These are phyloP conservation scores for Arthroderma uncinatum DNA, from an alignment of 2,329 filamentous ascomycete species.

Conservation along the genomic window DNA sequence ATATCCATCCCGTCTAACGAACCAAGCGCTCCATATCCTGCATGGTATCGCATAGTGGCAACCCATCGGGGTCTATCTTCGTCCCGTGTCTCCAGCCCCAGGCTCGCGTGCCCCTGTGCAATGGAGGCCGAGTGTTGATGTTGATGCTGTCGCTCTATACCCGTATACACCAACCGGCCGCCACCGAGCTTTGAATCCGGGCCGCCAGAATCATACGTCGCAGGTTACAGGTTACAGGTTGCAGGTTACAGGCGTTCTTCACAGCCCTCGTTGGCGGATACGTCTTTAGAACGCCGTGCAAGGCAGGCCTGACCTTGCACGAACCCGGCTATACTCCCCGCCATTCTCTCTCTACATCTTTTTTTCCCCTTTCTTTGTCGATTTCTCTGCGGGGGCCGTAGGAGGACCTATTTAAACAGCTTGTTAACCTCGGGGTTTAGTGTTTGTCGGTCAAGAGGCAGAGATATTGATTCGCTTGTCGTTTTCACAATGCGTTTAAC, in stretches of 20 bases:
- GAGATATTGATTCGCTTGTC: neutral
- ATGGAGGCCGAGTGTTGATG: too few species aligned
- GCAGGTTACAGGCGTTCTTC: neutral
- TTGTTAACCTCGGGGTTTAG: too few species aligned
- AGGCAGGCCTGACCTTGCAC: neutral
- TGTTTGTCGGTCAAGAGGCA: too few species aligned
- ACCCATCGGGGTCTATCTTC: neutral
- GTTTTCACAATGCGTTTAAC: conserved; percentile 2
- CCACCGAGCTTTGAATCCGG: too few species aligned
- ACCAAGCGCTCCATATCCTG: neutral
- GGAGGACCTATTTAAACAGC: too few species aligned
- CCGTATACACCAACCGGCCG: too few species aligned
- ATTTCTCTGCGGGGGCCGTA: neutral
- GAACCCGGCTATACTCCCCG: neutral
- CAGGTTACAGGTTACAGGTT: too few species aligned
- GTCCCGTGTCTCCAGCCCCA: neutral
- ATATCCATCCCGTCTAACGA: neutral
- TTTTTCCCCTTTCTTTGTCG: neutral
- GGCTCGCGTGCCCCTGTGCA: neutral
- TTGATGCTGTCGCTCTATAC: too few species aligned
- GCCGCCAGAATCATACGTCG: too few species aligned
- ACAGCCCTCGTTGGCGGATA: too few species aligned
- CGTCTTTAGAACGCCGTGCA: too few species aligned
- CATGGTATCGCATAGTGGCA: neutral
- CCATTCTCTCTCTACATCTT: neutral